phyloP scores from a whole-genome alignment of 2,329 filamentous ascomycete genomes.

The Cladosporium phlei region DNA sequence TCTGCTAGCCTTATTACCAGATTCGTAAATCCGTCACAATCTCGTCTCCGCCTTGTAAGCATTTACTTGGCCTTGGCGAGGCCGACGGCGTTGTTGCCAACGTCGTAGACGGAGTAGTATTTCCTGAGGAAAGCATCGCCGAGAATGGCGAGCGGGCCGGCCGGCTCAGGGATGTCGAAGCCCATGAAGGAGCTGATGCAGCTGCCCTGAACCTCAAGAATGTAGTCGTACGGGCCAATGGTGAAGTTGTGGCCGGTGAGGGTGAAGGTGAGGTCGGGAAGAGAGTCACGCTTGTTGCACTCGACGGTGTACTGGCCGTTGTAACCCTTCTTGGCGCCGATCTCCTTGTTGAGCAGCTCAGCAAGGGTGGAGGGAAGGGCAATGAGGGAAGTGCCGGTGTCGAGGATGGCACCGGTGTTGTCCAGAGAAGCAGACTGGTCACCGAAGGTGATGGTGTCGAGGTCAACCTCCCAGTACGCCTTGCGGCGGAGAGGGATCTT shows the following conservation, averaged over 20 bases:
- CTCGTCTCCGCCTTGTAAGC: background rate
- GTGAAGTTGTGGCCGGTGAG: constrained; percentile 90
- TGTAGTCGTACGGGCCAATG: constrained; percentile 85
- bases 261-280: constrained; percentile 89
- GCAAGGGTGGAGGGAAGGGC: constrained; percentile 86
- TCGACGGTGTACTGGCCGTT: constrained; percentile 96
- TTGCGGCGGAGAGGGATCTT: constrained; percentile 95
- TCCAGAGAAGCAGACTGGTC: constrained; percentile 83
- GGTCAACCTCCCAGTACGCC: constrained; percentile 99
- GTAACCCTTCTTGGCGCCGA: constrained; percentile 95
- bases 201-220: constrained; percentile 88
- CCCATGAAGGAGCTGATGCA: constrained; percentile 98
- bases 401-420: constrained; percentile 90
- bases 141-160: constrained; percentile 88
- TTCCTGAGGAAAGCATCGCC: constrained; percentile 78
- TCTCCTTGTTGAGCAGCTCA: constrained; percentile 94
- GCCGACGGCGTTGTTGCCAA: constrained; percentile 82
- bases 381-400: constrained; percentile 97
- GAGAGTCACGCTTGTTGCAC: constrained; percentile 72
- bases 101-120: constrained; percentile 95
- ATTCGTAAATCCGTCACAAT: constrained; percentile 2
- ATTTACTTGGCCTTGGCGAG: constrained; percentile 74
- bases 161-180: constrained; percentile 77
- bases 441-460: constrained; percentile 86
- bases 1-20: background rate